Evolutionary conservation across 1,139 yeast genomes (phyloP).

Genomic region (Geotrichum candidum): DNA sequence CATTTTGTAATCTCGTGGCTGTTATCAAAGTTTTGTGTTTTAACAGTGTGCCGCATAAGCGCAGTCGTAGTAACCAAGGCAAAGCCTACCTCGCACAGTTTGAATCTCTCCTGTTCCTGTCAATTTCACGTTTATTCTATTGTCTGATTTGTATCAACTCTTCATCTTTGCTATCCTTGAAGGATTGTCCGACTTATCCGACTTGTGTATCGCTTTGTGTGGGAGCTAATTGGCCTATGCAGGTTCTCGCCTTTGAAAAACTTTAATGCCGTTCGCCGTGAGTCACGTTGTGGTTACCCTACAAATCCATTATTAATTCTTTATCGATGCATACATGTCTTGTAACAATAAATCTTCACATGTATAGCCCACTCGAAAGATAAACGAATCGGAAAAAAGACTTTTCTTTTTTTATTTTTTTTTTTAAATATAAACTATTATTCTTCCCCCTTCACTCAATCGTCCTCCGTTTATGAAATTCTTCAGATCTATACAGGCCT

Average conservation of each 20-base stretch:
- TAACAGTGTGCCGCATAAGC: background rate
- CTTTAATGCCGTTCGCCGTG: background rate
- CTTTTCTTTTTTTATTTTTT: background rate
- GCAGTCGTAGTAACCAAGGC: too few relatives aligned
- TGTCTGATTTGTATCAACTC: background rate
- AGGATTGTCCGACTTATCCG: background rate
- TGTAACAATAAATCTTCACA: too few relatives aligned
- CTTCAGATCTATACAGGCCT: background rate
- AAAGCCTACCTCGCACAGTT: too few relatives aligned
- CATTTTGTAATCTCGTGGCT: background rate
- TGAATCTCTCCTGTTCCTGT: too few relatives aligned
- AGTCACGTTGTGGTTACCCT: background rate
- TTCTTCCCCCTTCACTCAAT: background rate
- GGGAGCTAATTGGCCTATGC: background rate
- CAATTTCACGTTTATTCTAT: too few relatives aligned
- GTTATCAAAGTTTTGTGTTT: background rate
- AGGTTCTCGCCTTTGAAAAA: background rate
- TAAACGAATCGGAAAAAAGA: background rate
- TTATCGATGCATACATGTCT: too few relatives aligned
- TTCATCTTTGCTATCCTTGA: background rate
- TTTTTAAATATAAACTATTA: background rate
- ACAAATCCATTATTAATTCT: background rate
- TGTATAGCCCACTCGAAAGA: background rate
- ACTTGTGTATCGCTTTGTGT: background rate
- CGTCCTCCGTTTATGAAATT: slow-evolving; percentile 6